Percentiles rank a stretch among this genome's conserved stretches.
These are phyloP conservation scores for Saraca asoca DNA, from an alignment of 331 rosid species.

Conservation along the genomic window DNA sequence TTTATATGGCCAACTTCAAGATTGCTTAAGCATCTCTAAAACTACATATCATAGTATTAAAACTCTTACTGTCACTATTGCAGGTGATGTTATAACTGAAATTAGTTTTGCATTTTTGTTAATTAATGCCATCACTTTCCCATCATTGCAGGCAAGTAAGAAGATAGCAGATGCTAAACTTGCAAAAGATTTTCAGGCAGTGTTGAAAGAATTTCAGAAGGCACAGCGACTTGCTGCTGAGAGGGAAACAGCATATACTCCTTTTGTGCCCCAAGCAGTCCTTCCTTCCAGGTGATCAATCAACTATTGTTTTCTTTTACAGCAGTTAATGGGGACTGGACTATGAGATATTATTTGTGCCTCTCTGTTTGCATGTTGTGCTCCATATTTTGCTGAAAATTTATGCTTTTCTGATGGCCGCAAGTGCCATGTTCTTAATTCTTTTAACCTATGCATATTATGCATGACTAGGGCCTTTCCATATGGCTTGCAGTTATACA, in stretches of 20 bases:
- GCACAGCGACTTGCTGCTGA: conserved; percentile 96
- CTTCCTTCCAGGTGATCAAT: conserved; percentile 68
- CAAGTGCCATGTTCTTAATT: neutral
- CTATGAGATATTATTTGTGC: neutral
- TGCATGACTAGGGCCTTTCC: neutral
- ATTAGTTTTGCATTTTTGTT: conserved; percentile 6
- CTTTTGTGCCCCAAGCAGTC: conserved; percentile 76
- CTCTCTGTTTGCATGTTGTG: neutral
- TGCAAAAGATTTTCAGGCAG: conserved; percentile 96
- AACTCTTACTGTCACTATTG: neutral
- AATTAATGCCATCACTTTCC: conserved; percentile 7
- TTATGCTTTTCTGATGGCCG: neutral
- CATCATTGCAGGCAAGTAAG: conserved; percentile 71
- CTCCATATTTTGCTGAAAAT: neutral
- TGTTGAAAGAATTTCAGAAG: conserved; percentile 91
- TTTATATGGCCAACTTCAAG: neutral
- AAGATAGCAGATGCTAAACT: conserved; percentile 96
- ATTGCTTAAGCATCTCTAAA: neutral
- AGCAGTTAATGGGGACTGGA: conserved; percentile 12
- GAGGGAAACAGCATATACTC: conserved; percentile 90
- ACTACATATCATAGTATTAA: neutral
- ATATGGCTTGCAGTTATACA: conserved; percentile 46
- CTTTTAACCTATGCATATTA: conserved; percentile 19
- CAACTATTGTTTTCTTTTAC: conserved; percentile 25
- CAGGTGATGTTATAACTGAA: neutral